Evolutionary conservation across 1,284 basidiomycete species (phyloP).

Genomic region (Apiotrichum veenhuisii): DNA sequence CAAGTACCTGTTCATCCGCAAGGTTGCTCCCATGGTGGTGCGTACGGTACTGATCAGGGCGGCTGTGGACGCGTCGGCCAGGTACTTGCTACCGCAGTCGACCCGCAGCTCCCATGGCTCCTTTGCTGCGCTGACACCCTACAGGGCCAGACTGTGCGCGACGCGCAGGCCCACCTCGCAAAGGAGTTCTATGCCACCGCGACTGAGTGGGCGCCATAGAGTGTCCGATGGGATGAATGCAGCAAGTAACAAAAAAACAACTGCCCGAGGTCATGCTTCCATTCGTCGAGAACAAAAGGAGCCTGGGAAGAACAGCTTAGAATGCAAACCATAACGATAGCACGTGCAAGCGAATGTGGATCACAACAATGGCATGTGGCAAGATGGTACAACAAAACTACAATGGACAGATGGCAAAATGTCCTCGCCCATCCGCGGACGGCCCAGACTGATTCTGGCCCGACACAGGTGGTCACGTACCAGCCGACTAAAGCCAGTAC

Average conservation of each 20-base stretch:
- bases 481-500: constrained; percentile 23
- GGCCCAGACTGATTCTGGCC: constrained; percentile 1
- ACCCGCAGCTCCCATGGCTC: neutral
- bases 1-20: constrained; percentile 74
- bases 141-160: constrained; percentile 58
- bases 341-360: too few species aligned
- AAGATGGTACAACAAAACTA: neutral
- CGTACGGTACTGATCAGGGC: neutral
- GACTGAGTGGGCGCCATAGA: constrained; percentile 61
- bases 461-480: constrained; percentile 14
- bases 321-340: neutral
- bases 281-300: too few species aligned
- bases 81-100: too few species aligned
- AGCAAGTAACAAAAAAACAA: too few species aligned
- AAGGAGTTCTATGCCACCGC: constrained; percentile 79
- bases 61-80: neutral
- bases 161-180: constrained; percentile 75
- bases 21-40: constrained; percentile 25
- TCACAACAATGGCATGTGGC: neutral
- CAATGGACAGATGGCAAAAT: neutral
- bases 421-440: constrained; percentile 20
- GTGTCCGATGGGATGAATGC: neutral
- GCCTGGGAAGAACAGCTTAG: too few species aligned
- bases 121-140: neutral
- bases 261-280: too few species aligned